A percentile compares a stretch with the other conserved stretches of the same genome.
Evolutionary conservation across 2,329 filamentous ascomycete species (phyloP).

Genomic region (Magnaporthales sp.): DNA sequence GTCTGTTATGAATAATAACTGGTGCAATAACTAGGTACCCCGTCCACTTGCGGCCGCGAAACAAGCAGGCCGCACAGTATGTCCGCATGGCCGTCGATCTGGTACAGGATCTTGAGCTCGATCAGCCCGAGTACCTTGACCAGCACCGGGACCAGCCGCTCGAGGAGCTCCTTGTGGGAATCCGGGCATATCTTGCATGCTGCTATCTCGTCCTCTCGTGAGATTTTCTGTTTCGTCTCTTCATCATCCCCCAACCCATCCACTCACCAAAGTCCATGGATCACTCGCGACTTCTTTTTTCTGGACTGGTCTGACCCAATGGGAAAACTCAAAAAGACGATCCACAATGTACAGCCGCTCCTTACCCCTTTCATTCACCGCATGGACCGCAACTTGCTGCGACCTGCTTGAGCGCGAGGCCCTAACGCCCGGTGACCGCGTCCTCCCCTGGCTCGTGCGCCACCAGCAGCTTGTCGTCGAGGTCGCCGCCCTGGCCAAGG

Average conservation of each 20-base stretch:
- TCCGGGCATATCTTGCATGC: conserved; percentile 37
- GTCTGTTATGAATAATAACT: not conserved
- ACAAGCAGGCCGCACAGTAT: conserved; percentile 40
- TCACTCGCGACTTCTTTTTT: not conserved
- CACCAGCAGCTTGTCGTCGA: conserved; percentile 31
- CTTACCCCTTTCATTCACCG: conserved; percentile 23
- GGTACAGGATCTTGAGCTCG: conserved; percentile 38
- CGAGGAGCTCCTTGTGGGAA: conserved; percentile 26
- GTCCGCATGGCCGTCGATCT: conserved; percentile 43
- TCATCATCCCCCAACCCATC: not conserved
- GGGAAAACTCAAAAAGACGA: not conserved
- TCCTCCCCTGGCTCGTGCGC: conserved; percentile 33
- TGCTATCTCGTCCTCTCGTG: conserved; percentile 35
- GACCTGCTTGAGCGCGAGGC: conserved; percentile 30
- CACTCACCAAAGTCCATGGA: not conserved
- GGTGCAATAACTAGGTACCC: conserved; percentile 34
- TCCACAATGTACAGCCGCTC: not conserved
- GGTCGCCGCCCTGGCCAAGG: conserved; percentile 21
- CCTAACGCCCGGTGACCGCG: conserved; percentile 27
- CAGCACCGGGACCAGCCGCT: conserved; percentile 9
- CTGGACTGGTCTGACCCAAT: too few species aligned
- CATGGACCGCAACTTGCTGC: conserved; percentile 36
- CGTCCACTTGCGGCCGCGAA: conserved; percentile 43
- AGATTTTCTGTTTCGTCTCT: conserved; percentile 8
- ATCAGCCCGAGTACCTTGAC: conserved; percentile 21